Percentiles rank a stretch among this genome's conserved stretches.
These are phyloP conservation scores for Tuber brumale DNA, from an alignment of 495 filamentous ascomycete genomes.

Conservation along the genomic window DNA sequence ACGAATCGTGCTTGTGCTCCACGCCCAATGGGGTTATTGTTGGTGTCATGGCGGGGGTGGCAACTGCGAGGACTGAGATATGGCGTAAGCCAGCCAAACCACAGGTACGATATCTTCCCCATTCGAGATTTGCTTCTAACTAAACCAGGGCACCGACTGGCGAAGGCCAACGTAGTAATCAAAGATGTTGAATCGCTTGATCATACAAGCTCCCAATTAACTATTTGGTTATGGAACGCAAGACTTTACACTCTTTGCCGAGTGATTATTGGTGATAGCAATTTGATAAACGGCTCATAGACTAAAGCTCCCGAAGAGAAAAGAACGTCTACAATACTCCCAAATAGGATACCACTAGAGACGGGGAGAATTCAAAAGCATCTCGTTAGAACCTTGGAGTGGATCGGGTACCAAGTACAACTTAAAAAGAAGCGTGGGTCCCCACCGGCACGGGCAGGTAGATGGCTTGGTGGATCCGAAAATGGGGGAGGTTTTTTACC, in stretches of 20 bases:
- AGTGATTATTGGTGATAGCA: neutral
- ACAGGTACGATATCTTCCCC: neutral
- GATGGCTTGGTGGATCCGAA: neutral
- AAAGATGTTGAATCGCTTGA: neutral
- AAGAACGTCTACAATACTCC: neutral
- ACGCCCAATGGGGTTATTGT: neutral
- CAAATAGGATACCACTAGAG: neutral
- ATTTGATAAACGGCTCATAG: neutral
- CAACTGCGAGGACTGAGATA: neutral
- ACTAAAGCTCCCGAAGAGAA: neutral
- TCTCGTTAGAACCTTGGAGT: neutral
- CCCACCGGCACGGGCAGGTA: neutral
- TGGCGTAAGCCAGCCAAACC: neutral
- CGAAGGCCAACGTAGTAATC: neutral
- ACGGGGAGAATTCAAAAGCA: neutral
- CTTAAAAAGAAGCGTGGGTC: neutral
- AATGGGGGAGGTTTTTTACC: neutral
- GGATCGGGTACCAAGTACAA: neutral
- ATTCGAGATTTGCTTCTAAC: neutral
- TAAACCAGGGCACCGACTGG: neutral
- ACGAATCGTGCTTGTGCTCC: neutral
- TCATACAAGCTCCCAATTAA: neutral
- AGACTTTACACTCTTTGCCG: neutral
- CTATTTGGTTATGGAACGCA: neutral
- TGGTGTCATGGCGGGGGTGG: neutral